Percentiles rank a stretch among this genome's conserved stretches.
Conservation (phyloP, 129 eudicot species). For the Saussurea involucrata region DNA sequence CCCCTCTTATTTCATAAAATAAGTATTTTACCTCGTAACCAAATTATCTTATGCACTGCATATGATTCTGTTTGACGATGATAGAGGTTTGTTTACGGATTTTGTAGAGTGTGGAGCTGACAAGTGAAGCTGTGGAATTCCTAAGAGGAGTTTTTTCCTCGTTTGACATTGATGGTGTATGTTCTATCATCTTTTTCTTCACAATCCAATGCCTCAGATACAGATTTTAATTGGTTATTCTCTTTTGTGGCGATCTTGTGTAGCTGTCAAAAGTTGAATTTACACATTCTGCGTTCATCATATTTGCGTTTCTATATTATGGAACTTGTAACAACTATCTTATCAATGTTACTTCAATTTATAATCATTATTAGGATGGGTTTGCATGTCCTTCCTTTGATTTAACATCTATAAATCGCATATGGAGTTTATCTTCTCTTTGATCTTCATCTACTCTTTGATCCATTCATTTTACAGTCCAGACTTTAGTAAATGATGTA, state of each 20-base stretch:
- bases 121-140: constrained; percentile 80
- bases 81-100: constrained; percentile 10
- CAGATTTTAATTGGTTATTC: not conserved
- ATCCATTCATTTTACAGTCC: not conserved
- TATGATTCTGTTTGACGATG: not conserved
- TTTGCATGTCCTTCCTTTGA: not conserved
- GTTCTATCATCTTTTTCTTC: constrained; percentile 27
- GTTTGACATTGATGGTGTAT: constrained; percentile 76
- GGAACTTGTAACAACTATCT: not conserved
- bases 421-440: not conserved
- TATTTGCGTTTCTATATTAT: not conserved
- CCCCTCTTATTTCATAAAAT: not conserved
- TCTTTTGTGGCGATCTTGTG: not conserved
- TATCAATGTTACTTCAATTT: not conserved
- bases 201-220: not conserved
- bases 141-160: constrained; percentile 58
- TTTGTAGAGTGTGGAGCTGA: constrained; percentile 92
- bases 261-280: not conserved
- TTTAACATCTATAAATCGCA: not conserved
- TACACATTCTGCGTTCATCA: not conserved
- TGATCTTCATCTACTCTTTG: not conserved
- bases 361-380: not conserved
- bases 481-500: not conserved
- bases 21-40: not conserved
- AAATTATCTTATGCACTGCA: not conserved